These are phyloP conservation scores for Athelia sp. DNA, from an alignment of 1,284 basidiomycete genomes.

Conservation along the genomic window DNA sequence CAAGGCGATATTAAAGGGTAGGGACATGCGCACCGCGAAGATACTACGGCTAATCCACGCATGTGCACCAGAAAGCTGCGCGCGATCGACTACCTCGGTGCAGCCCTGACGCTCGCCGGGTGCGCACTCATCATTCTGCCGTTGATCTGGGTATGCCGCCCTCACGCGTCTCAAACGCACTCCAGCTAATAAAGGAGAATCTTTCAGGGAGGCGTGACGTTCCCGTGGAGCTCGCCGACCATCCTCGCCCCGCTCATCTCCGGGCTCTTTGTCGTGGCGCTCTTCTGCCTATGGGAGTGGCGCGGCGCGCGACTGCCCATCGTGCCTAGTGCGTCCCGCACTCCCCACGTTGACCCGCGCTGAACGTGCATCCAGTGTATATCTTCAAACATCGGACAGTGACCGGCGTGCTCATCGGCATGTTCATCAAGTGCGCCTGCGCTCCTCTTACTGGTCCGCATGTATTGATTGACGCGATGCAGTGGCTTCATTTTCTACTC, in stretches of 20 bases:
- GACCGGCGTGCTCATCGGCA: constrained; percentile 60
- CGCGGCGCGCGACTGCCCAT: constrained; percentile 64
- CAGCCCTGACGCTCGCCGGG: constrained; percentile 51
- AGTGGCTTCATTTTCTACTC: constrained; percentile 60
- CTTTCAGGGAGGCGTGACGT: constrained; percentile 60
- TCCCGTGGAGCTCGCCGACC: constrained; percentile 61
- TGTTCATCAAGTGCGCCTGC: constrained; percentile 54
- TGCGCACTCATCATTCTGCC: constrained; percentile 63
- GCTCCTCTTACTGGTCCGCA: too few relatives aligned
- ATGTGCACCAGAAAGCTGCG: constrained; percentile 50
- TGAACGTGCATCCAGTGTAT: constrained; percentile 38
- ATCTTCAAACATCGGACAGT: constrained; percentile 74
- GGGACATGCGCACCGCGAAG: constrained; percentile 2
- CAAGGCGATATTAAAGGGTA: constrained; percentile 49
- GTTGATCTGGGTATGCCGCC: constrained; percentile 59
- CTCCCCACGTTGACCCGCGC: not conserved
- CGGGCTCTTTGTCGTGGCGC: constrained; percentile 44
- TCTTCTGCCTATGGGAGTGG: constrained; percentile 74
- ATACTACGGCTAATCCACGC: constrained; percentile 4
- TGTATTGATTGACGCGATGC: constrained; percentile 4
- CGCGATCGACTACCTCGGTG: constrained; percentile 65
- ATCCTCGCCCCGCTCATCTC: constrained; percentile 60
- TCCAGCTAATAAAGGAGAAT: too few relatives aligned
- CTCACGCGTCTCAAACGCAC: too few relatives aligned
- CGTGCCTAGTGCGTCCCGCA: constrained; percentile 48